Conservation (phyloP, 75 land plant genomes). For the Pinus tabuliformis region DNA sequence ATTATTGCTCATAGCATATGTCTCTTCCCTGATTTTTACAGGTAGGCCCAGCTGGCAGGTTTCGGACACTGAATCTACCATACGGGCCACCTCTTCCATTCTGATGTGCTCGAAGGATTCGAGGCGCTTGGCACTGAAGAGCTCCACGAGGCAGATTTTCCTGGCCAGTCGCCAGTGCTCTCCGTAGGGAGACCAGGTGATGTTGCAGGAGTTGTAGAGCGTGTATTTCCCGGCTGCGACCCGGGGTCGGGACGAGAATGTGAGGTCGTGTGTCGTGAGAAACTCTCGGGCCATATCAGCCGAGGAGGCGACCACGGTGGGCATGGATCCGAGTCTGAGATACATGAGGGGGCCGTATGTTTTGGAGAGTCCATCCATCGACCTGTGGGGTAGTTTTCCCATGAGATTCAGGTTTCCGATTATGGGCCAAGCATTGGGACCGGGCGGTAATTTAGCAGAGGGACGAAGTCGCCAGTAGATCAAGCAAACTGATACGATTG, state of each 20-base stretch:
- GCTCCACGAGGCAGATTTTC: slow-evolving; percentile 28
- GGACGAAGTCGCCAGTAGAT: slow-evolving; percentile 6
- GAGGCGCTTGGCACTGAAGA: slow-evolving; percentile 20
- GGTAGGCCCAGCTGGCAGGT: background rate
- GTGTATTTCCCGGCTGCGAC: background rate
- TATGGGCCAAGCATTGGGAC: slow-evolving; percentile 73
- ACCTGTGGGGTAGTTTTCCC: slow-evolving; percentile 60
- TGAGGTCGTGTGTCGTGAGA: slow-evolving; percentile 12
- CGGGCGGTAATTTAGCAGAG: slow-evolving; percentile 51
- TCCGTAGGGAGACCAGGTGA: slow-evolving; percentile 17
- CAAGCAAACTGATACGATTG: background rate
- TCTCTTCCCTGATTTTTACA: slow-evolving; percentile 22
- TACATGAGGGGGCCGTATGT: slow-evolving; percentile 14
- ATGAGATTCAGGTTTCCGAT: slow-evolving; percentile 67
- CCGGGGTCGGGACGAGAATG: slow-evolving; percentile 6
- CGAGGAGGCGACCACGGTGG: slow-evolving; percentile 8
- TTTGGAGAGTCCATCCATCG: background rate
- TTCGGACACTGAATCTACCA: background rate
- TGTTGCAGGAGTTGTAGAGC: slow-evolving; percentile 7
- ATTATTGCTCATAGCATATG: slow-evolving; percentile 30
- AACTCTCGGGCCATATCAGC: slow-evolving; percentile 12
- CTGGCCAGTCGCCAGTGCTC: slow-evolving; percentile 13
- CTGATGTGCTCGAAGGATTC: background rate
- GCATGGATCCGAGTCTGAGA: slow-evolving; percentile 9
- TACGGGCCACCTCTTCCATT: background rate